Conservation (phyloP, 176 grass and related monocot species). For the Juncus effusus region DNA sequence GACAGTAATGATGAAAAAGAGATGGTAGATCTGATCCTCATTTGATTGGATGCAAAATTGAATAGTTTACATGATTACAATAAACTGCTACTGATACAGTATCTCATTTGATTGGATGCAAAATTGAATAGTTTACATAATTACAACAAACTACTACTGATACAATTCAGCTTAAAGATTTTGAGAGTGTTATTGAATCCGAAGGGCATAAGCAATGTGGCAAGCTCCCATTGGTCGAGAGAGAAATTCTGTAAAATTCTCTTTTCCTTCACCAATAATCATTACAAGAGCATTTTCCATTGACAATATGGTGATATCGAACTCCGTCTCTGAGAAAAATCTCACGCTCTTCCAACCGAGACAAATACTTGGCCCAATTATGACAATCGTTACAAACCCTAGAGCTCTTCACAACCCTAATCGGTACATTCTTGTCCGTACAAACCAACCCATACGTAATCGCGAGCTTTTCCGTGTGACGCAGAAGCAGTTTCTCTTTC, state of each 20-base stretch:
- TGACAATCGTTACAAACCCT: constrained; percentile 87
- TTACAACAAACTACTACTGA: no score
- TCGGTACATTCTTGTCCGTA: constrained; percentile 37
- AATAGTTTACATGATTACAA: no score
- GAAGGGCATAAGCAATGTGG: neutral
- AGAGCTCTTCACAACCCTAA: constrained; percentile 84
- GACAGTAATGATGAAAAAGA: no score
- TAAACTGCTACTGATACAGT: no score
- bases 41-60: no score
- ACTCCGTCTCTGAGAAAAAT: constrained; percentile 57
- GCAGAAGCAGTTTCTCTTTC: constrained; percentile 61
- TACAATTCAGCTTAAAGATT: neutral
- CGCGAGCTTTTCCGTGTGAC: constrained; percentile 74
- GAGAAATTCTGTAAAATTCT: neutral
- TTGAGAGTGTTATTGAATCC: neutral
- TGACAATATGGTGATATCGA: constrained; percentile 65
- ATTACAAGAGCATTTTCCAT: constrained; percentile 74
- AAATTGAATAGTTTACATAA: no score
- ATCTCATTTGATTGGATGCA: no score
- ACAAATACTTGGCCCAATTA: constrained; percentile 52
- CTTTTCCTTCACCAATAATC: constrained; percentile 54
- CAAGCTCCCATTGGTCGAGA: neutral
- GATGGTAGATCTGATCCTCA: no score
- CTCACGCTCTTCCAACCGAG: constrained; percentile 31
- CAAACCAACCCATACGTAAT: constrained; percentile 62